Base-by-base conservation (phyloP, 768 basidiomycete species). In the Brasilioporus rufonigricans region DNA sequence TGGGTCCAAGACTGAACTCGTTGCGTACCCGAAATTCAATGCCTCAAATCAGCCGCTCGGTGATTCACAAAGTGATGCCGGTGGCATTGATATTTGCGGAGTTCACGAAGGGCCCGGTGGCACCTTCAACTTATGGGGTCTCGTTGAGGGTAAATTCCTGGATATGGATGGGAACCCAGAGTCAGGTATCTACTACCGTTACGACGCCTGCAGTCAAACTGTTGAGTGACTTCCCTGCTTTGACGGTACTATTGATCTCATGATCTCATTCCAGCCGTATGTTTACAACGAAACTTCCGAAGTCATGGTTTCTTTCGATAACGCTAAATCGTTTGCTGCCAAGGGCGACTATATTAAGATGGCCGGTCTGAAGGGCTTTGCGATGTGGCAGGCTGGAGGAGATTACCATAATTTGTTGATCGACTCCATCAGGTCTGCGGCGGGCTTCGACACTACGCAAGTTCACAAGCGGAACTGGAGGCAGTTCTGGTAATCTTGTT, bases 331-430 rank as follows among this genome's bases (percentile, higher is more conserved):
- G 1, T 88, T 85, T 59, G 68, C 62, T 36, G 77, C 74, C 48
- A 89, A 89, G 71, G 88, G 87, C 8, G 60, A 65, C 4, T 89
- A 77, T 65, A 85, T 89, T 61, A 76, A 76, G 47, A 55, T 67
- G 14, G 67, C 68, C 12, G 80, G 79, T 7, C 69, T 91, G n/a
- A 74, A 71, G 53, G 89, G 88, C 4, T 89, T 89, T 66, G 73
- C 82, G 1, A 80, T 86, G 70, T 89, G 87, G 87, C 84, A 89
- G 64, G 79, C 84, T 44, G 85, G 80, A 29, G 85, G 85, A 5
- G 89, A 89, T 64, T 76, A 70, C 47, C 58, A 82, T n/a, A 76
- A 88, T 61, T 75, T 80, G 19, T 73, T 90, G 41, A 72, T 89
- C 4, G 75, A 87, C 65, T 74, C 87, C 6, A 85, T 89, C 27